phyloP scores from a whole-genome alignment of 805 yeast species.

The Cyberlindnera galapagoensis region DNA sequence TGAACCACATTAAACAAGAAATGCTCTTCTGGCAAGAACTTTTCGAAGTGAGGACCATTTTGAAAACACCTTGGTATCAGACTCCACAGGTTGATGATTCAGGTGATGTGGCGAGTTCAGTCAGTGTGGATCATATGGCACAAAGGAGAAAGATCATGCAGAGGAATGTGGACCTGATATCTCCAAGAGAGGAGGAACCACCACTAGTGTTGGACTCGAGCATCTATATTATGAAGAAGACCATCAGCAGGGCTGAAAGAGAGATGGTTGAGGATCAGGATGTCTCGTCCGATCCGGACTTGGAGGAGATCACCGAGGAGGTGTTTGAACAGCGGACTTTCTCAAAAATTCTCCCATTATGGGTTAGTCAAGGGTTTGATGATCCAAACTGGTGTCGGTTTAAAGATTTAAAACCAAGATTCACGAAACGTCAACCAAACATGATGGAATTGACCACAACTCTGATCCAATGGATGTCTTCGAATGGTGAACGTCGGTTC shows the following conservation, averaged over 20 bases:
- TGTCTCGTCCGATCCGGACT: conserved; percentile 5
- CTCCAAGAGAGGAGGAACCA: conserved; percentile 1
- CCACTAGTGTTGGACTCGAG: conserved; percentile 17
- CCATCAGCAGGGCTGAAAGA: conserved; percentile 1
- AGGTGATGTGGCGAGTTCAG: not conserved
- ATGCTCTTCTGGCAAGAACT: conserved; percentile 31
- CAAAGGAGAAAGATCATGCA: conserved; percentile 6
- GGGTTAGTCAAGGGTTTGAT: no score
- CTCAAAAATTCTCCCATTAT: no score
- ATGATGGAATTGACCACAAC: conserved; percentile 10
- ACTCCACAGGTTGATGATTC: conserved; percentile 11
- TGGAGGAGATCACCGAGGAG: conserved; percentile 10
- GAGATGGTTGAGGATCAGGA: conserved; percentile 14
- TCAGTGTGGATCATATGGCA: conserved; percentile 2
- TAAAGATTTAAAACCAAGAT: no score
- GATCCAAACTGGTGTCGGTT: conserved; percentile 2
- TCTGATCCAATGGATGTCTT: conserved; percentile 20
- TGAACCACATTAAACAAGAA: conserved; percentile 24
- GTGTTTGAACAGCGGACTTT: conserved; percentile 6
- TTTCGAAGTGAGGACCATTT: conserved; percentile 18
- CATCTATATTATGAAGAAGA: conserved; percentile 14
- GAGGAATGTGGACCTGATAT: conserved; percentile 2
- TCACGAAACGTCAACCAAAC: no score
- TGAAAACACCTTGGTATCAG: conserved; percentile 31
- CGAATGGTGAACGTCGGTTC: conserved; percentile 9